These are phyloP conservation scores for Salix viminalis DNA, from an alignment of 345 rosid species.

Conservation along the genomic window DNA sequence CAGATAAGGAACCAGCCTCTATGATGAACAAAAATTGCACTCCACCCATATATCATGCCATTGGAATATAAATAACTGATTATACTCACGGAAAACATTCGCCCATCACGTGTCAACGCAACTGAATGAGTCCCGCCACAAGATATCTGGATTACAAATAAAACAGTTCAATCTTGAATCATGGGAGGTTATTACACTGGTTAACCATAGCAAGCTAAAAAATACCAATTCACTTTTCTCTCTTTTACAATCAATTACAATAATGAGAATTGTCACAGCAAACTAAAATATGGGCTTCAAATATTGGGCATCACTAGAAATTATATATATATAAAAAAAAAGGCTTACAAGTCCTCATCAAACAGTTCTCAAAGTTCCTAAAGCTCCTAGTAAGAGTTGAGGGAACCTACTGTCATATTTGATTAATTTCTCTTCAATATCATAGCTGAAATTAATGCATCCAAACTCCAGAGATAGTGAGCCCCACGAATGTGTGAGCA, in stretches of 20 bases:
- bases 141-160: conserved; percentile 56
- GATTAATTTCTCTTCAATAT: background rate
- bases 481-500: background rate
- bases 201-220: background rate
- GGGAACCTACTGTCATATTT: background rate
- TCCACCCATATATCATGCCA: background rate
- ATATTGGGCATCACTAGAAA: background rate
- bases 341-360: background rate
- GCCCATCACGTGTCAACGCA: conserved; percentile 81
- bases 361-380: background rate
- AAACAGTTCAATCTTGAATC: background rate
- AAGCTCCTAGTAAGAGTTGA: background rate
- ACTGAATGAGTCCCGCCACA: conserved; percentile 99
- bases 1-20: background rate
- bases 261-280: background rate
- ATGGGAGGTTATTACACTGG: background rate
- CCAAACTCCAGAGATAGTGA: background rate
- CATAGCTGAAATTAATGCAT: background rate
- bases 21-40: background rate
- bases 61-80: background rate
- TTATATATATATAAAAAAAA: background rate
- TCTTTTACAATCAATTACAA: background rate
- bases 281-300: background rate
- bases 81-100: conserved; percentile 78
- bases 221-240: background rate